Percentiles rank a stretch among this genome's conserved stretches.
phyloP scores from a whole-genome alignment of 2,329 filamentous ascomycete species.

The Sclerotiophoma versabilis region DNA sequence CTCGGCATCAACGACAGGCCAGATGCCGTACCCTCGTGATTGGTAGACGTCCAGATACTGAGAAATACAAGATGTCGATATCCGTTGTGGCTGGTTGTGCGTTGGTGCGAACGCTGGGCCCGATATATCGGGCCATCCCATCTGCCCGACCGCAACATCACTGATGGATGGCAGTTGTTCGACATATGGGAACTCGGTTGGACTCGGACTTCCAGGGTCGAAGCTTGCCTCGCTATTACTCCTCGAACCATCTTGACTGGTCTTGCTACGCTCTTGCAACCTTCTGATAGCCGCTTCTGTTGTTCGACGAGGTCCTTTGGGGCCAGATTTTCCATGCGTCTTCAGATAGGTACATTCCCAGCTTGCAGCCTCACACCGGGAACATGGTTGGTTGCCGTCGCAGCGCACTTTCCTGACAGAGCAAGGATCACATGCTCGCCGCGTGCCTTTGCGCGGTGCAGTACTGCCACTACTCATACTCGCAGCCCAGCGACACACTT shows the following conservation, averaged over 20 bases:
- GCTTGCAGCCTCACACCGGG: conserved; percentile 42
- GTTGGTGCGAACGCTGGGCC: conserved; percentile 25
- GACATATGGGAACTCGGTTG: conserved; percentile 36
- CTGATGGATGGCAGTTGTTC: conserved; percentile 32
- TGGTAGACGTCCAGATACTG: conserved; percentile 45
- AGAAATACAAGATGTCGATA: conserved; percentile 43
- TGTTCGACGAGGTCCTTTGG: conserved; percentile 45
- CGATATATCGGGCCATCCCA: conserved; percentile 37
- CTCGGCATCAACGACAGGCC: conserved; percentile 46
- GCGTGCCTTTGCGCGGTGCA: conserved; percentile 46
- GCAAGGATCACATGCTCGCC: conserved; percentile 47
- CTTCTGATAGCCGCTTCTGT: conserved; percentile 46
- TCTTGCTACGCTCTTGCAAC: conserved; percentile 41
- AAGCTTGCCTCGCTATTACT: conserved; percentile 45
- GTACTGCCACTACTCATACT: conserved; percentile 31
- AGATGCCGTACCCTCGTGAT: conserved; percentile 42
- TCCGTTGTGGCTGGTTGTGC: conserved; percentile 31
- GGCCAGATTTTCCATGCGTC: conserved; percentile 46
- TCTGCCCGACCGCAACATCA: conserved; percentile 26
- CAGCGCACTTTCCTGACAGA: conserved; percentile 47
- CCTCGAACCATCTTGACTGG: conserved; percentile 28
- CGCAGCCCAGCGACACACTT: conserved; percentile 21
- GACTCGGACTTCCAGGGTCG: conserved; percentile 40
- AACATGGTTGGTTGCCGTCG: conserved; percentile 45
- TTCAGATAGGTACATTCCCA: conserved; percentile 49